Evolutionary conservation across 768 basidiomycete genomes (phyloP), one percentile per base, ranked within the genome.

Genomic region (Serendipita sp.): DNA sequence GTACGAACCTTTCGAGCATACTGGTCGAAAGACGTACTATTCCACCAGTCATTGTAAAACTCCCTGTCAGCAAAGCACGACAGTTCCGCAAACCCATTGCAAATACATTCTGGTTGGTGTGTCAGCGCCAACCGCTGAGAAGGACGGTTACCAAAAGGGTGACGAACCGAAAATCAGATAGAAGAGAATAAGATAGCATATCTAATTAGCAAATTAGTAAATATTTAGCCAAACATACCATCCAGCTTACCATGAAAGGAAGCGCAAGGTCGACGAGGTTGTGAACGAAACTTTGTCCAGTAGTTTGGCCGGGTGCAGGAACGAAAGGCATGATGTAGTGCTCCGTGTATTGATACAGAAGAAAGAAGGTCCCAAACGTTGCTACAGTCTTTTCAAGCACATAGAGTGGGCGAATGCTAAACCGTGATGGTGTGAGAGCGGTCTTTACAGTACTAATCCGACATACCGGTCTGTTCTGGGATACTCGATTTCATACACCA

Each of bases 31-130:
- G 91, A 90, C 0, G 87, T 91, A 3, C 91, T 91, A 74, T 98
- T 98, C 95, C 95, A 97, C 88, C 94, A 97, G 72, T 96, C 95
- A 74, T 93, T 90, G 71, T 98, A 99, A 73, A 98, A 99, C 68
- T 91, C 87, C 52, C 95, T 80, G 72, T 99, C 95, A n/a, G 91
- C 91, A 71, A 99, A 99, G 72, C 90, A 87, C 3, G 91, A 91
- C 45, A 95, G 77, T 73, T 97, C 94, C 0, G 94, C 95, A 70
- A 97, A 96, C 4, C 80, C 91, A 69, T 96, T 96, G 73, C 93
- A 96, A 64, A 99, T 93, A 69, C 95, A 96, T 73, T 97, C 95
- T 68, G 23, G 23, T 23, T 23, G 23, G 23, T 23, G 23, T 23
- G 23, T 23, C 23, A 23, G 23, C 23, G 23, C 23, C 23, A 23